phyloP scores from a whole-genome alignment of 306 rosid species.

The Oxytropis ochrocephala region DNA sequence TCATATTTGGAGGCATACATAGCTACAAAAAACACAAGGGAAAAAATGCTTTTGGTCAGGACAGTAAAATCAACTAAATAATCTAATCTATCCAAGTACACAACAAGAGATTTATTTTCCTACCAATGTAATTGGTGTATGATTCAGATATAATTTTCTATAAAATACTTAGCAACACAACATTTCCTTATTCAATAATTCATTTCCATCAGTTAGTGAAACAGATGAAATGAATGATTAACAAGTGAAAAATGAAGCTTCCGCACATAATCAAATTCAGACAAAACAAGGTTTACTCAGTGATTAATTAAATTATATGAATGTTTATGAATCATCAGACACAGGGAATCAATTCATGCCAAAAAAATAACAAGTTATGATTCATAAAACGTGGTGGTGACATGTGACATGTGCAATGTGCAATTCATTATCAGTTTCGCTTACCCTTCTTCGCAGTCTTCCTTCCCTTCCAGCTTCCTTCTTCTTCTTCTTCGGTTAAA shows the following conservation, averaged over 20 bases:
- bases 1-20: not conserved
- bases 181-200: not conserved
- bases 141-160: not conserved
- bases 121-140: not conserved
- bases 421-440: not conserved
- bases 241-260: not conserved
- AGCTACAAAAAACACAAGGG: not conserved
- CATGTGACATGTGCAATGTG: not conserved
- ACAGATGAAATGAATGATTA: not conserved
- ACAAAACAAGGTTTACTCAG: not conserved
- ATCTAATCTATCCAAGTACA: not conserved
- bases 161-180: not conserved
- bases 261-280: not conserved
- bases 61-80: not conserved
- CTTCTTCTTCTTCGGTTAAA: not conserved
- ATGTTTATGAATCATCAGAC: no score
- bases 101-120: not conserved
- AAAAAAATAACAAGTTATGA: no score
- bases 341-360: no score
- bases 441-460: not conserved
- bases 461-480: not conserved
- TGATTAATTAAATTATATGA: no score
- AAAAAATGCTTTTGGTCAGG: not conserved
- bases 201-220: not conserved
- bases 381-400: no score